These are phyloP conservation scores for Hymenoscyphus scutula DNA, from an alignment of 2,329 filamentous ascomycete genomes.

Conservation along the genomic window DNA sequence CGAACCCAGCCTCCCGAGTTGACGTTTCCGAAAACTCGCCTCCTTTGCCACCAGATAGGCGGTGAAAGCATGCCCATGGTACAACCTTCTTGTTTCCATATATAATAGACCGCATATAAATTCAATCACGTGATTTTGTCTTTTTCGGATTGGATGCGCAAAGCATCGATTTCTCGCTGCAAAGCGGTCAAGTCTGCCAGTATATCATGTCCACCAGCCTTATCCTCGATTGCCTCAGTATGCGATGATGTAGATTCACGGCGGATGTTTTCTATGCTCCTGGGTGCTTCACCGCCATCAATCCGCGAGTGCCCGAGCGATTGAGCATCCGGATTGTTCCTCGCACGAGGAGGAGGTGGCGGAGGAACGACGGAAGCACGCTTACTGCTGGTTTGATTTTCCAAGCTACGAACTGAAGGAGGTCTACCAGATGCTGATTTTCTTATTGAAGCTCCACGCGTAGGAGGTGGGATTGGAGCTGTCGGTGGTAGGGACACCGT, in stretches of 20 bases:
- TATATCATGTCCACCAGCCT: conserved; percentile 54
- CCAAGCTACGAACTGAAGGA: conserved; percentile 30
- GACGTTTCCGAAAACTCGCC: conserved; percentile 3
- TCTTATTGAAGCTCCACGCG: conserved; percentile 27
- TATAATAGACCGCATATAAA: conserved; percentile 11
- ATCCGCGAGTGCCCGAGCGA: conserved; percentile 24
- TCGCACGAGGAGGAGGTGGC: conserved; percentile 43
- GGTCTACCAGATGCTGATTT: conserved; percentile 23
- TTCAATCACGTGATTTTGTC: conserved; percentile 25
- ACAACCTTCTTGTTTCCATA: conserved; percentile 7
- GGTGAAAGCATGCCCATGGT: conserved; percentile 7
- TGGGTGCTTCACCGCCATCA: conserved; percentile 29
- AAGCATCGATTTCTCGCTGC: conserved; percentile 72
- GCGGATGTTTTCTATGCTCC: conserved; percentile 28
- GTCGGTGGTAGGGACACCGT: conserved; percentile 36
- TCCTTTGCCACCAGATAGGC: conserved; percentile 3
- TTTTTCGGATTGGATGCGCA: conserved; percentile 46
- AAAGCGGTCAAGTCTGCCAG: conserved; percentile 69
- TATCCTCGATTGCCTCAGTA: conserved; percentile 37
- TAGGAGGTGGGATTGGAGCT: conserved; percentile 40
- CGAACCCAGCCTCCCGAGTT: conserved; percentile 9
- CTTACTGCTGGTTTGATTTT: conserved; percentile 27
- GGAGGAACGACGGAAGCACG: conserved; percentile 30
- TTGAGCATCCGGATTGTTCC: conserved; percentile 28
- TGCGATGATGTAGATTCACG: conserved; percentile 25